Evolutionary conservation across 345 rosid genomes (phyloP), one percentile per base, ranked within the genome.

Genomic region (Acer yangbiense): DNA sequence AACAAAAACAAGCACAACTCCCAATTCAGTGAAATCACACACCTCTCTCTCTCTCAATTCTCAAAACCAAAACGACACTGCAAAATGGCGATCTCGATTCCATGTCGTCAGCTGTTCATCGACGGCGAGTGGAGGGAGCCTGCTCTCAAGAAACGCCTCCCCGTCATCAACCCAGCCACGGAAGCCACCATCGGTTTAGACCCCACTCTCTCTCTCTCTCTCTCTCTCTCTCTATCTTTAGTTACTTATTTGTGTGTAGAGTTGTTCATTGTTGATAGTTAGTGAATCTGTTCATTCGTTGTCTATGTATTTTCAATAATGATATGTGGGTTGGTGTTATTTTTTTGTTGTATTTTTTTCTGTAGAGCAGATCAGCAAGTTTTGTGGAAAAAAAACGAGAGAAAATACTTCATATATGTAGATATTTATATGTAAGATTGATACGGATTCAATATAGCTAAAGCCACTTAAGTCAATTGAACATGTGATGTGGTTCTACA

Each of bases 121-220:
- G 89, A 83, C 81, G 99, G 99, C 57, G 89, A 90, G 77, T 96
- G 99, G 99, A 83, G 80, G 64, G 93, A 90, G 48, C 91, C 99
- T 4, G 65, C 88, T 20, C 91, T 87, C 75, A 89, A 88, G 73
- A 85, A 88, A 48, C 94, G 92, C 67, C 75, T 96, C 81, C 94
- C 97, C 12, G 64, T 94, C 81, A 29, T 94, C 85, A 92, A 87
- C 80, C 99, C 99, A 18, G 66, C 98, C 11, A 92, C 98, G 61
- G 98, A 91, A 67, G 80, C 89, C 73, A 89, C 82, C 88, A 78
- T 96, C 79, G 98, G 99, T 95, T 43, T 62, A 32, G 39, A n/a
- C 41, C 39, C 3, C 66, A 3, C 20, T 21, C 32, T 9, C n/a
- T 25, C 2, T 25, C 25, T 17, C 61, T 3, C 41, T 67, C 7